Base-by-base conservation (phyloP, 345 rosid species). In the Brassica incana region DNA sequence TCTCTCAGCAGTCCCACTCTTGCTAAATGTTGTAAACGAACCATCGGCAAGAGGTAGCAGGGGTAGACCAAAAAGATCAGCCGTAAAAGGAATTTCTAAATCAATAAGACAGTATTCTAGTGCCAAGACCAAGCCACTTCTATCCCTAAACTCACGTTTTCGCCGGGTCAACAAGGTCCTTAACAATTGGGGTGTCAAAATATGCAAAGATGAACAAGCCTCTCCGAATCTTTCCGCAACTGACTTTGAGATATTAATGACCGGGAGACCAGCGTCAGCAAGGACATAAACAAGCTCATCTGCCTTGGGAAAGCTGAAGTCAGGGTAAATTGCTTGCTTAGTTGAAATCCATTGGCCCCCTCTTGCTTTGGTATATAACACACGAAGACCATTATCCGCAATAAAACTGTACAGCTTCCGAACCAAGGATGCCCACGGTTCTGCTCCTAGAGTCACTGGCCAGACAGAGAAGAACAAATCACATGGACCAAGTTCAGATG, bases 101-200 rank as follows among this genome's bases (percentile, higher is more conserved):
- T 92, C 98, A 88, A 87, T 86, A 71, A 94, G 86, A 86, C 98
- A 94, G 84, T 94, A 94, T 71, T 94, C 98, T 81, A 94, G 90
- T 72, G 91, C 80, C 83, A 92, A 81, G 72, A 89, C 73, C 84
- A 87, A 85, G 73, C 93, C 92, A 82, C 36, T 83, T 74, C 88
- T 81, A 71, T 88, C 86, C 83, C 73, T 89, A 36, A 92, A 89
- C 81, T 81, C 90, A 67, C 97, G 92, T 79, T 85, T 88, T 70
- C 93, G 86, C 68, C 97, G 87, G 74, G 86, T 85, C 84, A 94
- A 85, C 78, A 92, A 76, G 62, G 87, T 83, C 81, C 96, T 86
- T 82, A 94, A 82, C 78, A 90, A 83, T 43, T 86, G 90, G 56
- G 98, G 94, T 43, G 95, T 84, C 80, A 94, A 43, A 85, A 89